A percentile compares a stretch with the other conserved stretches of the same genome.
Evolutionary conservation across 768 basidiomycete genomes (phyloP).

Genomic region (Amanita polypyramis): DNA sequence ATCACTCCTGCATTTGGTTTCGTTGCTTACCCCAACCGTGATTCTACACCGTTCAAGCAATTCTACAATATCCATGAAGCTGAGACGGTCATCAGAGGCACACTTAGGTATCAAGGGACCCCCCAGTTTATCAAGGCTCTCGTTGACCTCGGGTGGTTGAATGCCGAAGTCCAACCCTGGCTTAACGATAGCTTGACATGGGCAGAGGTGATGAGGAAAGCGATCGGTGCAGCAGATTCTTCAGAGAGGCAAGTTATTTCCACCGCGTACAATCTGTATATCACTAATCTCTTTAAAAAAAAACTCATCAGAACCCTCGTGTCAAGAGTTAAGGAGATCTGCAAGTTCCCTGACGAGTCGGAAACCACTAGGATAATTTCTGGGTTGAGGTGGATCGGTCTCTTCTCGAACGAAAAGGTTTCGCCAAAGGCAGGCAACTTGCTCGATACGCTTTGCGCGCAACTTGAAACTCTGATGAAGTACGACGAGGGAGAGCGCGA

Average conservation of each 20-base stretch:
- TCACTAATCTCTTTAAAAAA: slow-evolving; percentile 8
- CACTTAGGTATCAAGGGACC: slow-evolving; percentile 94
- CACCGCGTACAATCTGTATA: neutral
- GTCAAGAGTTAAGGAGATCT: slow-evolving; percentile 56
- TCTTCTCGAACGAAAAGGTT: slow-evolving; percentile 67
- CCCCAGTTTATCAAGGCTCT: slow-evolving; percentile 86
- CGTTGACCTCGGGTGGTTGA: slow-evolving; percentile 81
- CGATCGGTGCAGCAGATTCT: slow-evolving; percentile 55
- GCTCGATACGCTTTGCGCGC: slow-evolving; percentile 88
- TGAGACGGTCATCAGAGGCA: slow-evolving; percentile 86
- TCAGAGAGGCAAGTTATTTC: slow-evolving; percentile 47
- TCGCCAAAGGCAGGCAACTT: slow-evolving; percentile 61
- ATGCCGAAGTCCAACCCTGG: slow-evolving; percentile 69
- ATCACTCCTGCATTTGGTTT: slow-evolving; percentile 94
- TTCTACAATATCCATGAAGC: slow-evolving; percentile 92
- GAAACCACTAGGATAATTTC: slow-evolving; percentile 76
- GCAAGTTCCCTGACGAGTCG: slow-evolving; percentile 58
- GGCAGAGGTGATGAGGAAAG: slow-evolving; percentile 73
- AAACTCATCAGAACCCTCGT: slow-evolving; percentile 50
- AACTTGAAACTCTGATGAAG: slow-evolving; percentile 84
- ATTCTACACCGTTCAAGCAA: slow-evolving; percentile 84
- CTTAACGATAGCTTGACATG: slow-evolving; percentile 66
- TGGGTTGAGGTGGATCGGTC: slow-evolving; percentile 88
- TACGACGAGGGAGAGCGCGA: slow-evolving; percentile 89
- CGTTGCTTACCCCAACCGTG: slow-evolving; percentile 94